Evolutionary conservation across 2,329 filamentous ascomycete genomes (phyloP), one percentile per base, ranked within the genome.

Genomic region (Chrysoporthe puriensis): DNA sequence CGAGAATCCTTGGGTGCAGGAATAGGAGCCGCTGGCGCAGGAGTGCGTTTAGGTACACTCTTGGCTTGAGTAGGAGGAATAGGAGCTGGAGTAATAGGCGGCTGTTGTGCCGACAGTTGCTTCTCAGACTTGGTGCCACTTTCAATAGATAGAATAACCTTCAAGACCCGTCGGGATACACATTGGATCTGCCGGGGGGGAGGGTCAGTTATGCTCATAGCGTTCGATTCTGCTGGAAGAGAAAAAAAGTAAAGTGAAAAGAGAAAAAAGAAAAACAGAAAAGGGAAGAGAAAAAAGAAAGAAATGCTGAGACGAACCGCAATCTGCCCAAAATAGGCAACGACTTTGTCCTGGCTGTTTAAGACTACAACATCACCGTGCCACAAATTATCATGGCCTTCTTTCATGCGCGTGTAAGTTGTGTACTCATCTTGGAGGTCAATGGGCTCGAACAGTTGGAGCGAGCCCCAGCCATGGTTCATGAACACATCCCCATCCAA

Each of bases 391-490:
- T 76, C 84, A 76, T 81, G 80, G 26, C 84, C 74, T 3, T 82
- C 81, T 71, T 86, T 83, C 86, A 88, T 88, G 58, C 82, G 81
- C 67, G 87, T 84, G 76, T 88, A 88, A 16, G 81, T 83, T 70
- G 83, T 81, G 72, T 88, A 88, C 2, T 79, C 78, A 76, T 85
- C 85, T 26, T 74, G 74, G 2, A 76, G 74, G 16, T 78, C 76
- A 81, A 65, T 14, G 1, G 56, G 21, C 9, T 52, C 56, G 1
- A 59, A 32, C 6, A 65, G 46, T 32, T 36, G 26, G 40, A 65
- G 40, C 5, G 46, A 34, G 6, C 60, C 57, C 63, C 63, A 65
- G 8, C 63, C 63, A 8, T 65, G 63, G 42, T 65, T 65, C 7
- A 65, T 43, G 13, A 61, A 65, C 16, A 48, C 42, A 2, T 57